Conservation (phyloP, 805 yeast genomes). For the Saccharomyces cerevisiae region DNA sequence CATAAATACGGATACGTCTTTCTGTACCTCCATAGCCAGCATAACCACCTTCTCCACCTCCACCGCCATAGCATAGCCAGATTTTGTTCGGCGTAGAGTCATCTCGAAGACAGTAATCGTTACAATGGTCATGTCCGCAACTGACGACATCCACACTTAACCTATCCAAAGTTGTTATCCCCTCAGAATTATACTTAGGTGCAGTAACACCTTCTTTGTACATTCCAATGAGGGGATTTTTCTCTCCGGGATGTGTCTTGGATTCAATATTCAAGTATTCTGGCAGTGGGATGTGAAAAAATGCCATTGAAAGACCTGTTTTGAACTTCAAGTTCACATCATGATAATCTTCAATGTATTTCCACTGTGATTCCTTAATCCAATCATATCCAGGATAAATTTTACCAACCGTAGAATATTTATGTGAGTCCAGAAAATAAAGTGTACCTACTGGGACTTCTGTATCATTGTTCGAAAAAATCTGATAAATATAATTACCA, state of each 20-base stretch:
- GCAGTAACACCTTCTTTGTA: conserved; percentile 71
- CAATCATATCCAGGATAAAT: conserved; percentile 76
- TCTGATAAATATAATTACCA: conserved; percentile 66
- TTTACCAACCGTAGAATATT: conserved; percentile 59
- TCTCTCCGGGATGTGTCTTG: conserved; percentile 24
- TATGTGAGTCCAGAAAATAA: conserved; percentile 80
- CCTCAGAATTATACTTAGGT: conserved; percentile 62
- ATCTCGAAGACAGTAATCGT: conserved; percentile 76
- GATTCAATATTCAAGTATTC: conserved; percentile 53
- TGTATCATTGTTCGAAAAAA: conserved; percentile 33
- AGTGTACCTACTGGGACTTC: conserved; percentile 43
- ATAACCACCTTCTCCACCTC: conserved; percentile 90
- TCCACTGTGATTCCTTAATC: conserved; percentile 63
- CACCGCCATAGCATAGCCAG: conserved; percentile 95
- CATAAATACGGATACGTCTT: conserved; percentile 70
- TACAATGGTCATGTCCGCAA: conserved; percentile 94
- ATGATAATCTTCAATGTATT: conserved; percentile 39
- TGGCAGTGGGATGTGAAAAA: conserved; percentile 89
- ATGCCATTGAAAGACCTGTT: conserved; percentile 64
- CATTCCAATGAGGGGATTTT: conserved; percentile 46
- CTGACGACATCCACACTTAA: conserved; percentile 66
- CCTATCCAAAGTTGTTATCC: conserved; percentile 47
- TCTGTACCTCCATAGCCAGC: conserved; percentile 85
- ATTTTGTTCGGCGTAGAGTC: conserved; percentile 32
- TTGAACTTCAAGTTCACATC: conserved; percentile 26